Percentiles rank a stretch among this genome's conserved stretches.
These are phyloP conservation scores for Rhodotorula sp. DNA, from an alignment of 1,284 basidiomycete species.

Conservation along the genomic window DNA sequence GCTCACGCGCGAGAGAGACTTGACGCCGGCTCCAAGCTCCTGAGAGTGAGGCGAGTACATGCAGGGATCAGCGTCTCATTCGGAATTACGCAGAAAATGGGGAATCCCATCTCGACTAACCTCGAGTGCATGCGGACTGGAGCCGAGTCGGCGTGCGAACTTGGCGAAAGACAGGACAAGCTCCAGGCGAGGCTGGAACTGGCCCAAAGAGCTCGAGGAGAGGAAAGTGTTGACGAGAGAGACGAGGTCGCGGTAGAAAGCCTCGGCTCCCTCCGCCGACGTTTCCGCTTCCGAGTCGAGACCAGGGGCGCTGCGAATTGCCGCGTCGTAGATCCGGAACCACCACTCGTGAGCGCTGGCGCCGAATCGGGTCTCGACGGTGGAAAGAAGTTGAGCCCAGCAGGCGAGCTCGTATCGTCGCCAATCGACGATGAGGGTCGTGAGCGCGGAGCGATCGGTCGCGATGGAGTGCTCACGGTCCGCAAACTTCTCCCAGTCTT, in stretches of 20 bases:
- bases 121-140: conserved; percentile 7
- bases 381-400: conserved; percentile 80
- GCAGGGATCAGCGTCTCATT: not conserved
- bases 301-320: conserved; percentile 61
- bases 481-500: conserved; percentile 96
- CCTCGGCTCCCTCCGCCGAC: conserved; percentile 52
- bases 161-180: conserved; percentile 69
- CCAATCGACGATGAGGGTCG: conserved; percentile 81
- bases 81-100: conserved; percentile 44
- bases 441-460: conserved; percentile 65
- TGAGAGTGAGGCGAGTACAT: conserved; percentile 6
- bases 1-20: conserved; percentile 54
- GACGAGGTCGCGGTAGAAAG: conserved; percentile 62
- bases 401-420: conserved; percentile 81
- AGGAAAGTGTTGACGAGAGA: conserved; percentile 82
- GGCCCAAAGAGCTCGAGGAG: conserved; percentile 73
- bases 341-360: conserved; percentile 77
- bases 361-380: conserved; percentile 64
- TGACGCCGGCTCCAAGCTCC: conserved; percentile 42
- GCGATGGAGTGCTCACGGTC: conserved; percentile 81
- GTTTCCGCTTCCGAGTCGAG: conserved; percentile 46
- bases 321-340: conserved; percentile 84
- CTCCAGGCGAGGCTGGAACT: conserved; percentile 69
- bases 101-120: conserved; percentile 51
- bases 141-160: conserved; percentile 19